Base-by-base conservation (phyloP, 225 moss, liverwort and hornwort genomes). In the Sphagnum contortum region DNA sequence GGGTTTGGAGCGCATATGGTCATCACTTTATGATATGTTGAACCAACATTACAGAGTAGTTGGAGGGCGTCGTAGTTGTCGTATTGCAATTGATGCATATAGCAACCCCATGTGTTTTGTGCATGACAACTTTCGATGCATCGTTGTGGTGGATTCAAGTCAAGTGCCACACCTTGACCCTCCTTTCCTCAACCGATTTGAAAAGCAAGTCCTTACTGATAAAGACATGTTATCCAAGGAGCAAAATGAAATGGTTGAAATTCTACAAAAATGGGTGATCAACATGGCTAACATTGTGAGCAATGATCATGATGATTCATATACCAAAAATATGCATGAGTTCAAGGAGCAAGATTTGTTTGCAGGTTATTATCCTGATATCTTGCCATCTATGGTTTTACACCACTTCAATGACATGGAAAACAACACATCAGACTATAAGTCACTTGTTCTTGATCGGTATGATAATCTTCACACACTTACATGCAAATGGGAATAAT, bases 21-120 rank as follows among this genome's bases (percentile, higher is more conserved):
- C 85, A 52, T 85, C 85, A 44, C 81, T 81, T 9, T 85, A 85
- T 62, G 85, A 85, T 55, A 85, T 85, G 85, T 78, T 85, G 49
- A 85, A 85, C 62, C 85, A 85, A 58, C 85, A 85, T 53, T 85
- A 85, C 60, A 85, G 78, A 59, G 71, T 79, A 47, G 85, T 85
- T 44, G 85, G 81, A 29, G 79, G 81, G 47, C 71, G 85, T 45
- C 71, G 85, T 0, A 81, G 81, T 52, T 85, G 85, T 49, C 81
- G 85, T 47, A 85, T 85, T n/a, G 85, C 85, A 44, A 81, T 85
- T 62, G 85, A 81, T 64, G 78, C 85, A 9, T 85, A 85, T 71
- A 81, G 85, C 44, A 85, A 81, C 65, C 85, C 85, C 57, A 81
- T 85, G 85, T 85, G 85, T 69, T 81, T 71, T 67, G 85, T 85